Evolutionary conservation across 2,329 filamentous ascomycete genomes (phyloP).

Genomic region (Colletotrichum horii): DNA sequence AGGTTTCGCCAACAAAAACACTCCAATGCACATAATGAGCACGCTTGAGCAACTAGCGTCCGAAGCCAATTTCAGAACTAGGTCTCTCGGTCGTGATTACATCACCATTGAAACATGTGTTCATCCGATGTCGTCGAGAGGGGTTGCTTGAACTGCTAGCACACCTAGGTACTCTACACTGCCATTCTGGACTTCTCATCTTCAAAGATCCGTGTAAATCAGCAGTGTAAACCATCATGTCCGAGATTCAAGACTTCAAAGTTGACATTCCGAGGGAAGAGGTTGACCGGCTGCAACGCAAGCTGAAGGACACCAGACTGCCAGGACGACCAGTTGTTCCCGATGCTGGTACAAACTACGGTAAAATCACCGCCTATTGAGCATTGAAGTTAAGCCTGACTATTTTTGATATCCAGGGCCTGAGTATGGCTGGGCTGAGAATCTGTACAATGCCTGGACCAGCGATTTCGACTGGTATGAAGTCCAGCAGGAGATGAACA

Average conservation of each 20-base stretch:
- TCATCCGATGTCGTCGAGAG: not conserved
- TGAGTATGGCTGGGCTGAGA: conserved; percentile 14
- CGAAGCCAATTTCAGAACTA: not conserved
- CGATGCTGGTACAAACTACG: not conserved
- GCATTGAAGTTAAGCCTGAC: not conserved
- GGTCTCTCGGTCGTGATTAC: not conserved
- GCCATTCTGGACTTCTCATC: not conserved
- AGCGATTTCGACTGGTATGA: conserved; percentile 21
- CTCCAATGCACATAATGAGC: not conserved
- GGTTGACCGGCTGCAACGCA: not conserved
- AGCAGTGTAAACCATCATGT: not conserved
- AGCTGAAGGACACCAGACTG: not conserved
- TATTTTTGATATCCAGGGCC: not conserved
- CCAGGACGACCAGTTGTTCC: not conserved
- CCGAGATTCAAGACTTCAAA: not conserved
- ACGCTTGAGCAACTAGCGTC: not conserved
- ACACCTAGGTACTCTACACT: not conserved
- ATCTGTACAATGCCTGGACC: conserved; percentile 15
- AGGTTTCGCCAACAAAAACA: not conserved
- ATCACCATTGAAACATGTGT: not conserved
- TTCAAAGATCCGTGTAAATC: not conserved
- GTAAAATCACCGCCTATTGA: not conserved
- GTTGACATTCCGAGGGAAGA: not conserved
- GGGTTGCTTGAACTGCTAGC: not conserved
- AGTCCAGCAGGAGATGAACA: conserved; percentile 13